Evolutionary conservation across 2,329 filamentous ascomycete species (phyloP).

Genomic region (Colletotrichum sp.): DNA sequence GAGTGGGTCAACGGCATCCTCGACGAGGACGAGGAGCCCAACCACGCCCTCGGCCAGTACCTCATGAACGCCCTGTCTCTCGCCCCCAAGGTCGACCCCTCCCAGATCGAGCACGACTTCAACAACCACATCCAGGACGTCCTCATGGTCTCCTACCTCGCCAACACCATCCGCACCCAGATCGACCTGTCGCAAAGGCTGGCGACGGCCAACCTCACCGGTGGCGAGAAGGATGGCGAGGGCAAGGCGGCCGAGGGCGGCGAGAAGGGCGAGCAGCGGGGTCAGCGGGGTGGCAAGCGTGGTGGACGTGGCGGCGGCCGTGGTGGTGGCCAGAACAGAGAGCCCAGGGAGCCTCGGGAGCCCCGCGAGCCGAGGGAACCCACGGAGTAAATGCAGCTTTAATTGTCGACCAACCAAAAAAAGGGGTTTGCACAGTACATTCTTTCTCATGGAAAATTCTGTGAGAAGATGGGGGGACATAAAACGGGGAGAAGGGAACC

Average conservation of each 20-base stretch:
- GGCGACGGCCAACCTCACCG: slow-evolving; percentile 74
- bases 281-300: slow-evolving; percentile 50
- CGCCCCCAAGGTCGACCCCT: slow-evolving; percentile 90
- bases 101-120: slow-evolving; percentile 95
- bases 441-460: neutral
- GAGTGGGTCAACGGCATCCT: slow-evolving; percentile 93
- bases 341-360: slow-evolving; percentile 49
- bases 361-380: slow-evolving; percentile 47
- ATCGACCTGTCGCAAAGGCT: slow-evolving; percentile 97
- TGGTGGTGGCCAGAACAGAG: slow-evolving; percentile 48
- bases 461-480: neutral
- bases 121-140: slow-evolving; percentile 99
- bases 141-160: slow-evolving; percentile 95
- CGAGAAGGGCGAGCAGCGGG: slow-evolving; percentile 50
- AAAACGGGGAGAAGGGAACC: neutral
- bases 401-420: neutral
- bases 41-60: slow-evolving; percentile 91
- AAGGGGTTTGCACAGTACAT: neutral
- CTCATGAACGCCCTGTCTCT: slow-evolving; percentile 92
- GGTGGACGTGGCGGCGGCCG: slow-evolving; percentile 57
- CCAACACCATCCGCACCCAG: slow-evolving; percentile 98
- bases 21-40: slow-evolving; percentile 90
- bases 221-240: slow-evolving; percentile 55
- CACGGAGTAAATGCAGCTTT: slow-evolving; percentile 34
- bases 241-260: slow-evolving; percentile 48